A percentile compares a stretch with the other conserved stretches of the same genome.
These are phyloP conservation scores for Corrigiola litoralis DNA, from an alignment of 179 eudicot species.

Conservation along the genomic window DNA sequence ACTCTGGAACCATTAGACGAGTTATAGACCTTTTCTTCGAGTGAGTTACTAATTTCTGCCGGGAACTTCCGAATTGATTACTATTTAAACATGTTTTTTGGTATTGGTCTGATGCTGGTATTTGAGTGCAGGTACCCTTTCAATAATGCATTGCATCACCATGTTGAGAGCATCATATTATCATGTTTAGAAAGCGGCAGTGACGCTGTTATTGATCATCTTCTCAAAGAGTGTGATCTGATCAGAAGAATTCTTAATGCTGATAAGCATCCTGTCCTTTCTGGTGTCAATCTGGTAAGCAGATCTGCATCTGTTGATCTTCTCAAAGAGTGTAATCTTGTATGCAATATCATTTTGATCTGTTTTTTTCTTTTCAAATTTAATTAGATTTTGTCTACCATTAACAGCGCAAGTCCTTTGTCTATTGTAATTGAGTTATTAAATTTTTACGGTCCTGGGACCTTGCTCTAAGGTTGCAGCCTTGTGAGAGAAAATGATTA, in stretches of 20 bases:
- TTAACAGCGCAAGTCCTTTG: no score
- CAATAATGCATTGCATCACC: constrained; percentile 90
- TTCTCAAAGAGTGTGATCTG: constrained; percentile 64
- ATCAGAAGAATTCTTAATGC: constrained; percentile 62
- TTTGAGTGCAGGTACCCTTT: constrained; percentile 64
- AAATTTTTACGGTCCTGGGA: no score
- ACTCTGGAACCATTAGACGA: constrained; percentile 76
- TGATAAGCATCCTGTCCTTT: constrained; percentile 52
- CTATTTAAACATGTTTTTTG: not conserved
- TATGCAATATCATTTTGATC: no score
- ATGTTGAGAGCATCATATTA: constrained; percentile 81
- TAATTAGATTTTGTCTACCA: no score
- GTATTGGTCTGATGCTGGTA: not conserved
- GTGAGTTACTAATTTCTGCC: constrained; percentile 44
- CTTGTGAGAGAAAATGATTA: no score
- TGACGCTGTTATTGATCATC: constrained; percentile 57
- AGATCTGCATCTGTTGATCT: no score
- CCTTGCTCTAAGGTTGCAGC: no score
- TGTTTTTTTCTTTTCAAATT: no score
- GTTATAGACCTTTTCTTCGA: constrained; percentile 84
- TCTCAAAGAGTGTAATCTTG: no score
- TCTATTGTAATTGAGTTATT: no score
- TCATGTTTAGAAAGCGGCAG: constrained; percentile 85
- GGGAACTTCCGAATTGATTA: not conserved
- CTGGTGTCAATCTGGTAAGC: constrained; percentile 54